Base-by-base conservation (phyloP, 768 basidiomycete genomes). In the Lentinula sp. region DNA sequence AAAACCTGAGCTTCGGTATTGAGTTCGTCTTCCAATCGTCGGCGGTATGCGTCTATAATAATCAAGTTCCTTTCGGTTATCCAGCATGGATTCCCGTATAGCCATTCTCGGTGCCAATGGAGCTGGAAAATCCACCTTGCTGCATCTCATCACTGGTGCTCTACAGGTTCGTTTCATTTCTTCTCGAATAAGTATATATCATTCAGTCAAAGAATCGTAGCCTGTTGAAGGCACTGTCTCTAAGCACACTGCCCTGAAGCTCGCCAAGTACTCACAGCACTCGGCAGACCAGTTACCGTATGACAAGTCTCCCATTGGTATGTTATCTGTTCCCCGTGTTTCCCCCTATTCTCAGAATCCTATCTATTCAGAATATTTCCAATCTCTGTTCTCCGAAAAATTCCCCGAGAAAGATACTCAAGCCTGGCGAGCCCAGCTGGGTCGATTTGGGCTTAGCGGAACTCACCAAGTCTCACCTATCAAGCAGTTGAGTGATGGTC, bases 191-290 rank as follows among this genome's bases (percentile, higher is more conserved):
- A 16, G 32, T n/a, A 51, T 10, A 2, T 9, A 32, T 16, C 50
- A 51, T 51, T n/a, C 35, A 16, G 16, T 18, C 1, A 4, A 15
- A 15, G 28, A 8, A 35, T 7, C 35, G 35, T 88, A 90, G 61
- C 94, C 96, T 1, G 76, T 76, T 65, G 83, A 90, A 72, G 97
- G 97, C 55, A 93, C 92, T 42, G 72, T 99, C 66, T 91, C 90
- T 54, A 93, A 93, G 69, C 97, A 99, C 73, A 79, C 88, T 46
- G 81, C 80, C 18, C 84, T 99, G 67, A 99, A 99, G 75, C 85
- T 99, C 61, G 92, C 95, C 66, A 99, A 98, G 75, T 99, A 99
- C 81, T 94, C 91, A 5, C 97, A 99, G 77, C 97, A 99, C 79
- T 93, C 90, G 58, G 95, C 97, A 33, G 97, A 99, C 75, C 97